Conservation (phyloP, 2,329 filamentous ascomycete genomes). For the Aquanectria penicillioides region DNA sequence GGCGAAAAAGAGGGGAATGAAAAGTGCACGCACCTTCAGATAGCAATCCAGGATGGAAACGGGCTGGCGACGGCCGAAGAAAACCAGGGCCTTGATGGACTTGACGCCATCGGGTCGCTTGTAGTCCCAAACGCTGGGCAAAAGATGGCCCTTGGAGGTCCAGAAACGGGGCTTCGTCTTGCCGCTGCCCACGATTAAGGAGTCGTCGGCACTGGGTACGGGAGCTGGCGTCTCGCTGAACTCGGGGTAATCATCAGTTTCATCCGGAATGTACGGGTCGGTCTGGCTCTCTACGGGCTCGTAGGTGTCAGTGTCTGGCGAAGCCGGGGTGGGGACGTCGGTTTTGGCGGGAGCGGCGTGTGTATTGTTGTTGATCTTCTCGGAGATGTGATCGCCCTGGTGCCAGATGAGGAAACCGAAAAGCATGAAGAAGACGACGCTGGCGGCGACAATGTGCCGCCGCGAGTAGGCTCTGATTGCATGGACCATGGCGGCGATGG, state of each 20-base stretch:
- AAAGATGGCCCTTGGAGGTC: conserved; percentile 31
- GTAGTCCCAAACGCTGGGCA: conserved; percentile 31
- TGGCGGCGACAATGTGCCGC: conserved; percentile 3
- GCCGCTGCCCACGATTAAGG: not conserved
- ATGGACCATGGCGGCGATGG: not conserved
- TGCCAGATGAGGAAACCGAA: conserved; percentile 15
- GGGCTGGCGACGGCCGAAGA: conserved; percentile 55
- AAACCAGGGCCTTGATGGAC: conserved; percentile 57
- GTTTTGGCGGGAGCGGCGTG: not conserved
- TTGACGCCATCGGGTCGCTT: conserved; percentile 28
- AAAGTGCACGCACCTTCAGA: conserved; percentile 44
- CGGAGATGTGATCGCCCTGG: conserved; percentile 11
- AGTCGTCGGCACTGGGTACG: not conserved
- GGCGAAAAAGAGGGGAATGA: not conserved
- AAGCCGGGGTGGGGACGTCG: not conserved
- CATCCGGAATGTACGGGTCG: no score
- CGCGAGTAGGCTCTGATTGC: conserved; percentile 5
- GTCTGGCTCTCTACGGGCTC: not conserved
- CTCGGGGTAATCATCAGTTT: no score
- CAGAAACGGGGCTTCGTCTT: conserved; percentile 35
- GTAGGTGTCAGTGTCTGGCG: not conserved
- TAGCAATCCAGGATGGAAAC: conserved; percentile 60
- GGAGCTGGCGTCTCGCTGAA: no score
- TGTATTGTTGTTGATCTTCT: not conserved
- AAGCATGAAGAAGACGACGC: conserved; percentile 11